Evolutionary conservation across 371 early-diverging fungal species (phyloP), one percentile per base, ranked within the genome.

Genomic region (Actinomucor elegans): DNA sequence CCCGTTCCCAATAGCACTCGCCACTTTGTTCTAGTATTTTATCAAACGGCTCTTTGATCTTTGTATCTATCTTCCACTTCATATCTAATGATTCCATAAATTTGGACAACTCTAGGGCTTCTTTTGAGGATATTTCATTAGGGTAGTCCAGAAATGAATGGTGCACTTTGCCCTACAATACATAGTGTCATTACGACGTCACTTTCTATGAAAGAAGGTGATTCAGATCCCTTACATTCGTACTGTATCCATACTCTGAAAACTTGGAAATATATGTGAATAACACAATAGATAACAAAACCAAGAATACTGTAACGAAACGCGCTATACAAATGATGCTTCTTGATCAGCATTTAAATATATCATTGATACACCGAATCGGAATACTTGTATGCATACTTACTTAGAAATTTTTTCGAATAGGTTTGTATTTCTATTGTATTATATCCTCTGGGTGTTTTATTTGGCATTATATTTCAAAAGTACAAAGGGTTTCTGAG

Each of bases 71-170:
- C 11, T 46, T 37, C 55, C 55, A 55, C 17, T 27, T 11, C 8
- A 14, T 11, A 17, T 38, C 1, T 1, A 55, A 26, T 2, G 48
- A 35, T 26, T 38, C 35, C 42, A 55, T 55, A 20, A 55, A 55
- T 23, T 20, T 12, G 5, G 55, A 55, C 18, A 55, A 11, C 4
- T 48, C 27, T 1, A 55, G 24, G 15, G 55, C 55, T 10, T 55
- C 55, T 34, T 23, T 26, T 31, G 48, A 33, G 2, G 24, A 14
- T 4, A 55, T 55, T 18, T 55, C 55, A n/a, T 55, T 55, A 11
- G 55, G 55, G 41, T 48, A 55, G 17, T 55, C 48, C n/a, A 55
- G 18, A 34, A 26, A 48, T 1, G 33, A 31, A 27, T 55, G 55
- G 41, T 40, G 32, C 23, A n/a, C 7, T 26, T 21, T 55, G 8